Evolutionary conservation across 768 basidiomycete genomes (phyloP).

Genomic region (Austroboletus eburneus): DNA sequence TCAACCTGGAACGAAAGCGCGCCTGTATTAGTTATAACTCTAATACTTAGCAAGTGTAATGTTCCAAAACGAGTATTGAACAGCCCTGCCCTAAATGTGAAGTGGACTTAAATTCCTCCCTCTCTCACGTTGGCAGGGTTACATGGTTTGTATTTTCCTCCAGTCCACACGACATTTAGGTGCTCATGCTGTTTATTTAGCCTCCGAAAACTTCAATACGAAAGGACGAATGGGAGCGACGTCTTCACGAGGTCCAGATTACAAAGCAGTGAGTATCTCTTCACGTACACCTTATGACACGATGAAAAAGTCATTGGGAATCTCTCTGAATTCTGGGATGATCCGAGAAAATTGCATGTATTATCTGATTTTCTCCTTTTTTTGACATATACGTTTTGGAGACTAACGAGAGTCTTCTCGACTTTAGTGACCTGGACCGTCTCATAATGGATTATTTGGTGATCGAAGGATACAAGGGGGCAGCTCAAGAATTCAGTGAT

Average conservation of each 20-base stretch:
- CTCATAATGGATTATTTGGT: conserved; percentile 97
- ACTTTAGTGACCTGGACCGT: conserved; percentile 81
- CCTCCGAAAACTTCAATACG: conserved; percentile 58
- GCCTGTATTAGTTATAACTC: no score
- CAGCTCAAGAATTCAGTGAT: conserved; percentile 90
- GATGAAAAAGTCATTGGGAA: conserved; percentile 92
- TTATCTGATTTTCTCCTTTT: conserved; percentile 65
- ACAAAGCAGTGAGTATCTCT: conserved; percentile 77
- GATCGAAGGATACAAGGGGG: conserved; percentile 94
- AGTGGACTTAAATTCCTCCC: conserved; percentile 31
- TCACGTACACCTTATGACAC: conserved; percentile 22
- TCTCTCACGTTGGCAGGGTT: conserved; percentile 15
- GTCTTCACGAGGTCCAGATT: conserved; percentile 77
- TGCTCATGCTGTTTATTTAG: conserved; percentile 14
- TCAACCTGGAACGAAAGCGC: no score
- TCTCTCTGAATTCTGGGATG: conserved; percentile 92
- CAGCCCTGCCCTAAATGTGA: conserved; percentile 39
- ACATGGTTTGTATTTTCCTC: conserved; percentile 30
- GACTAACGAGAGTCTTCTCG: conserved; percentile 21
- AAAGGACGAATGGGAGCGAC: conserved; percentile 84
- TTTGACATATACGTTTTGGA: conserved; percentile 14
- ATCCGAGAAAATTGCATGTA: conserved; percentile 72
- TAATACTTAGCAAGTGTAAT: no score
- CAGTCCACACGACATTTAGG: not conserved
- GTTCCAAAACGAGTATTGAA: no score